phyloP scores from a whole-genome alignment of 352 stramenopile species.

The Globisporangium okanoganense region DNA sequence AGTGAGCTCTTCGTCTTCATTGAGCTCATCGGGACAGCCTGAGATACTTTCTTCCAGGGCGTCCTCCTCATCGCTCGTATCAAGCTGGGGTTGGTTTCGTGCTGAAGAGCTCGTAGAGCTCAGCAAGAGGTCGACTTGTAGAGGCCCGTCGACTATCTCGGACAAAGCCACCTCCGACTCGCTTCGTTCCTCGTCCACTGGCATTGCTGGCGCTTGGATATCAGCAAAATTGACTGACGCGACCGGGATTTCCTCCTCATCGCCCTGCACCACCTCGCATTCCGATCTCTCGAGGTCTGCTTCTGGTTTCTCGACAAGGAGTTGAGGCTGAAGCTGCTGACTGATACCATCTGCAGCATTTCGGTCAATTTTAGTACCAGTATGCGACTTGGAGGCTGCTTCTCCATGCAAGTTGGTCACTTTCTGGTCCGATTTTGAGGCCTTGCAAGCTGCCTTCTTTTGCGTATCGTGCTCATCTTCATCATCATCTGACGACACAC shows the following conservation, averaged over 20 bases:
- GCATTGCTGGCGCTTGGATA: background rate
- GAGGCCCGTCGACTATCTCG: background rate
- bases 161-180: background rate
- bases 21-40: background rate
- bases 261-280: background rate
- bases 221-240: background rate
- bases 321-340: background rate
- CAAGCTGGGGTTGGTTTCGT: background rate
- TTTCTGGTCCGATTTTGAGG: background rate
- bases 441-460: background rate
- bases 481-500: background rate
- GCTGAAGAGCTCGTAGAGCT: background rate
- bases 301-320: background rate
- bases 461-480: background rate
- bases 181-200: background rate
- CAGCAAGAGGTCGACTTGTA: background rate
- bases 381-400: background rate
- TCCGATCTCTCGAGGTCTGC: background rate
- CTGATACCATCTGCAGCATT: background rate
- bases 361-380: background rate
- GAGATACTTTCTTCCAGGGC: background rate
- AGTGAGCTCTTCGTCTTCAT: background rate
- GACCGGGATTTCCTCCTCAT: background rate
- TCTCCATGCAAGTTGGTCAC: background rate
- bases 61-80: constrained; percentile 5